These are phyloP conservation scores for Leishmania amazonensis DNA, from an alignment of 208 protist species.

Conservation along the genomic window DNA sequence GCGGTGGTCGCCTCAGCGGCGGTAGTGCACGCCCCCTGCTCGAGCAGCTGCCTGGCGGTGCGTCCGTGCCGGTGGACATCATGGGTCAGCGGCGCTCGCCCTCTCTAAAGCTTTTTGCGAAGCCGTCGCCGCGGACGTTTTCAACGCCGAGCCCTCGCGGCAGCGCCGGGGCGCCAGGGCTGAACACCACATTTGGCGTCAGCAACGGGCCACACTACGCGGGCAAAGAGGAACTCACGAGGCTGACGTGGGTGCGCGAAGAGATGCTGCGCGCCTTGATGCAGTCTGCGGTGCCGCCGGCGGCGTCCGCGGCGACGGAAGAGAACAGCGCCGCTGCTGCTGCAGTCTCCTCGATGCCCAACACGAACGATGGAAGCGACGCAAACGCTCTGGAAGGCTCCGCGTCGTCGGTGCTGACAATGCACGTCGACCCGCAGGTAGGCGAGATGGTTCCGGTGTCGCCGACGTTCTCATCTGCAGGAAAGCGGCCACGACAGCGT, in stretches of 20 bases:
- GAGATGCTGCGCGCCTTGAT: constrained; percentile 29
- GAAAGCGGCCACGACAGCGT: constrained; percentile 20
- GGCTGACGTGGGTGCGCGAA: constrained; percentile 27
- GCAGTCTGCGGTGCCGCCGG: constrained; percentile 4
- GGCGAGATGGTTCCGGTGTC: background rate
- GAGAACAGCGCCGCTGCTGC: background rate
- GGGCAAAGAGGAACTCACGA: constrained; percentile 32
- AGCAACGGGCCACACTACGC: constrained; percentile 20
- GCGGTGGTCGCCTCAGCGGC: constrained; percentile 13
- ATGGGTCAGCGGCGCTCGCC: constrained; percentile 12
- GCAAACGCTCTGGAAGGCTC: constrained; percentile 4
- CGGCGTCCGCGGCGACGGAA: background rate
- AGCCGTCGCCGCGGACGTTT: constrained; percentile 23
- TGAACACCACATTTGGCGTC: constrained; percentile 19
- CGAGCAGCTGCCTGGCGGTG: constrained; percentile 13
- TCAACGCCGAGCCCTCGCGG: constrained; percentile 29
- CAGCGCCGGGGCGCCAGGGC: constrained; percentile 12
- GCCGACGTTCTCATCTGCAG: background rate
- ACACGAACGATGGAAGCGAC: background rate
- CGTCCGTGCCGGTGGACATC: constrained; percentile 9
- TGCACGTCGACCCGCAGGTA: constrained; percentile 4
- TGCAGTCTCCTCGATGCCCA: background rate
- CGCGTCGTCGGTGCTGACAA: constrained; percentile 12
- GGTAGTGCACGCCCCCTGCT: constrained; percentile 1
- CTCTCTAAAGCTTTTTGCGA: constrained; percentile 27